These are phyloP conservation scores for Penstemon eatonii DNA, from an alignment of 257 asterid species.

Conservation along the genomic window DNA sequence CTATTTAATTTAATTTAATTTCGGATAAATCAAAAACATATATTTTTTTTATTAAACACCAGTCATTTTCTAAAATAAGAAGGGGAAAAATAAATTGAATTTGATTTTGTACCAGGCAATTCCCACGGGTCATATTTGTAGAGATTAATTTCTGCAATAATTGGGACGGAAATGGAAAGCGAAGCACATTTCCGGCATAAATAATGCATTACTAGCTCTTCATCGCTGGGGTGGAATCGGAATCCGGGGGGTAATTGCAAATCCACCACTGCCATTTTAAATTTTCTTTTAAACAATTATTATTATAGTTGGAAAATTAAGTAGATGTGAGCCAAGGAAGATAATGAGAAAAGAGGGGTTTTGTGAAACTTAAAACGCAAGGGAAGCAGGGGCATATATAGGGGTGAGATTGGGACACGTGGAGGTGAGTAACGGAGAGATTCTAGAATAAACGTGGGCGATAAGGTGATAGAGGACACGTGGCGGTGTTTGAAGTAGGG, in stretches of 20 bases:
- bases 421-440: constrained; percentile 2
- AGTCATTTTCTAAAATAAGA: no score
- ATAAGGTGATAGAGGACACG: no score
- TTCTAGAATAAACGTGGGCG: no score
- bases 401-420: neutral
- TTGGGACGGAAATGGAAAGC: constrained; percentile 40
- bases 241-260: constrained; percentile 53
- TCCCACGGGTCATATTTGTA: constrained; percentile 55
- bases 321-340: neutral
- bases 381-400: constrained; percentile 5
- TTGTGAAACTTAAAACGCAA: constrained; percentile 15
- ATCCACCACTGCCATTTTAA: constrained; percentile 19
- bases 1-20: no score
- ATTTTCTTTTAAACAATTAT: neutral
- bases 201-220: constrained; percentile 52
- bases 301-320: neutral
- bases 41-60: no score
- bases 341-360: neutral
- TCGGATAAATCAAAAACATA: no score
- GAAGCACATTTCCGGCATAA: constrained; percentile 41
- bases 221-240: constrained; percentile 54
- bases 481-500: no score
- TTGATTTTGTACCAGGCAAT: constrained; percentile 39
- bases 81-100: neutral
- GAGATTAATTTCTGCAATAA: constrained; percentile 50